Evolutionary conservation across 163 green algal genomes (phyloP).

Genomic region (Scenedesmus sp.): DNA sequence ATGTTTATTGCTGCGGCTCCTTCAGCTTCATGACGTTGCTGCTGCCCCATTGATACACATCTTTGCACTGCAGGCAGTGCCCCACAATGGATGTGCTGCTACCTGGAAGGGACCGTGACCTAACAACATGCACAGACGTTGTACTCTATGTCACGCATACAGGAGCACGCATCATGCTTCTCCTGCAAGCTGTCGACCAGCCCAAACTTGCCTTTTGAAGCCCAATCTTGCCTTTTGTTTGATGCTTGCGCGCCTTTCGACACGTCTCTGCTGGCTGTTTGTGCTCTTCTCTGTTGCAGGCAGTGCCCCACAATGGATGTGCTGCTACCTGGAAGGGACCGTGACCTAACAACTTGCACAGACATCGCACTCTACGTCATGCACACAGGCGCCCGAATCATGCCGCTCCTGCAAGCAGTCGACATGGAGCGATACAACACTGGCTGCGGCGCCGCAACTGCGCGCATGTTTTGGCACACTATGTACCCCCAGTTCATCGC

Average conservation of each 20-base stretch:
- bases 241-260: no score
- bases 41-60: no score
- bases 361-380: constrained; percentile 38
- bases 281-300: neutral
- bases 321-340: neutral
- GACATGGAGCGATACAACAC: constrained; percentile 26
- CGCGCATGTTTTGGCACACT: constrained; percentile 20
- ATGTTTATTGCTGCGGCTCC: no score
- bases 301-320: constrained; percentile 15
- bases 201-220: no score
- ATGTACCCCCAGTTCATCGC: constrained; percentile 37
- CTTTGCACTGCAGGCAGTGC: neutral
- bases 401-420: neutral
- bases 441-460: constrained; percentile 23
- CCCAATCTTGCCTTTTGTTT: no score
- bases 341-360: constrained; percentile 18
- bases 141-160: constrained; percentile 23
- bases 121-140: constrained; percentile 36
- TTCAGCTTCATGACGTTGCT: no score
- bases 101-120: neutral
- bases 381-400: constrained; percentile 7
- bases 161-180: constrained; percentile 14
- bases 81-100: constrained; percentile 32
- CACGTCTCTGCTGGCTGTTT: no score
- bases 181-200: neutral